phyloP scores from a whole-genome alignment of 2,329 filamentous ascomycete species.

The Plenodomus lindquistii region DNA sequence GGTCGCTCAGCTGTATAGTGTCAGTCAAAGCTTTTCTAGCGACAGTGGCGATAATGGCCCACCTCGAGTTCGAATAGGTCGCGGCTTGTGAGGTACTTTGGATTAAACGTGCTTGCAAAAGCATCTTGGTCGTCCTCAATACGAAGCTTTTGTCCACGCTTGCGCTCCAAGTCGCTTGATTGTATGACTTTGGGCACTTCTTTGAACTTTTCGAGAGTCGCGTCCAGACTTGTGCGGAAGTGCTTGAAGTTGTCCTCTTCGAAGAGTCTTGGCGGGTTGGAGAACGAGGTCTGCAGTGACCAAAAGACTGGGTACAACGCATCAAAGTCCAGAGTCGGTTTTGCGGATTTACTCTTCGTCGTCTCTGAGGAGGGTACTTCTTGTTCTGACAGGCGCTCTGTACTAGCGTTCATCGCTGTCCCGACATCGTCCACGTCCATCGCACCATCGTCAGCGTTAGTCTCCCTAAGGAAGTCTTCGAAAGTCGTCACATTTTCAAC shows the following conservation, averaged over 20 bases:
- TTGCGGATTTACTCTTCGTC: conserved; percentile 55
- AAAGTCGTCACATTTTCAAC: conserved; percentile 90
- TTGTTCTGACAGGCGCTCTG: conserved; percentile 26
- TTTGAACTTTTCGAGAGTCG: conserved; percentile 76
- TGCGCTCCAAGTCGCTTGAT: conserved; percentile 68
- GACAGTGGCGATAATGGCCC: conserved; percentile 34
- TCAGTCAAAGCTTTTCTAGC: conserved; percentile 33
- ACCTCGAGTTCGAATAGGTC: conserved; percentile 96
- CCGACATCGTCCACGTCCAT: conserved; percentile 69
- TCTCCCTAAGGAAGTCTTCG: conserved; percentile 59
- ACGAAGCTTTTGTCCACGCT: conserved; percentile 62
- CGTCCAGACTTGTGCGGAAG: conserved; percentile 66
- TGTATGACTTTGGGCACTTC: conserved; percentile 69
- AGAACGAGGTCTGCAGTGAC: conserved; percentile 90
- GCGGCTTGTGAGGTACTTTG: conserved; percentile 96
- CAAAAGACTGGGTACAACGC: conserved; percentile 89
- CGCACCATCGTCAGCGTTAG: conserved; percentile 50
- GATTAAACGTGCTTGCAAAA: conserved; percentile 79
- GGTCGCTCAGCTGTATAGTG: conserved; percentile 73
- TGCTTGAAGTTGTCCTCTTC: conserved; percentile 66
- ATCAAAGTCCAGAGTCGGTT: conserved; percentile 63
- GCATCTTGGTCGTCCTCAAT: conserved; percentile 64
- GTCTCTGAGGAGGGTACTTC: conserved; percentile 47
- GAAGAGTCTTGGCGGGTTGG: conserved; percentile 83
- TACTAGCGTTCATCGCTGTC: conserved; percentile 27